phyloP scores from a whole-genome alignment of 495 filamentous ascomycete genomes.

The Tuber indicum region DNA sequence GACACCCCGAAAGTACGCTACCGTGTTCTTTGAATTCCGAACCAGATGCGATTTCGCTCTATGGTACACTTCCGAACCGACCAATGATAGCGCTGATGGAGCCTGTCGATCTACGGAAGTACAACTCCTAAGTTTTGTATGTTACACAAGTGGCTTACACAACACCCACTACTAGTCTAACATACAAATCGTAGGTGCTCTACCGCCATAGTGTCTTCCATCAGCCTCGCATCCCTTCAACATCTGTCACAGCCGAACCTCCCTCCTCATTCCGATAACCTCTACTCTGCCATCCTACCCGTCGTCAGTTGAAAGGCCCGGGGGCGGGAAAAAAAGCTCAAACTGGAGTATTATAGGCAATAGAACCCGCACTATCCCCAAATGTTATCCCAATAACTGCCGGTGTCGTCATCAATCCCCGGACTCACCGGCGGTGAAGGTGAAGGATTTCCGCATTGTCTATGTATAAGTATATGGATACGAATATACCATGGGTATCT shows the following conservation, averaged over 20 bases:
- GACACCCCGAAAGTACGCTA: conserved; percentile 93
- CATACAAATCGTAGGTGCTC: too few species aligned
- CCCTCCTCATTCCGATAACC: conserved; percentile 98
- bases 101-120: conserved; percentile 86
- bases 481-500: neutral
- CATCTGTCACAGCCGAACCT: conserved; percentile 49
- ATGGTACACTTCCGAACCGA: conserved; percentile 91
- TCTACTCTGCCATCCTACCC: too few species aligned
- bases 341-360: conserved; percentile 61
- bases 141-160: too few species aligned
- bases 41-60: conserved; percentile 89
- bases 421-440: conserved; percentile 28
- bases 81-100: conserved; percentile 85
- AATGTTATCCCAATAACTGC: conserved; percentile 89
- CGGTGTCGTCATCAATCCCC: conserved; percentile 23
- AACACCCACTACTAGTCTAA: too few species aligned
- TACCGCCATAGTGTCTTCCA: conserved; percentile 16
- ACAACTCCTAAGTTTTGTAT: too few species aligned
- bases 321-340: neutral
- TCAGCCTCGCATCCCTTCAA: conserved; percentile 50
- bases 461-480: neutral
- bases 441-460: conserved; percentile 17
- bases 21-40: conserved; percentile 83
- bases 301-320: neutral
- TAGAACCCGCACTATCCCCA: conserved; percentile 95